Evolutionary conservation across 164 flowering plant genomes (phyloP).

Genomic region (Stephania cephalantha): DNA sequence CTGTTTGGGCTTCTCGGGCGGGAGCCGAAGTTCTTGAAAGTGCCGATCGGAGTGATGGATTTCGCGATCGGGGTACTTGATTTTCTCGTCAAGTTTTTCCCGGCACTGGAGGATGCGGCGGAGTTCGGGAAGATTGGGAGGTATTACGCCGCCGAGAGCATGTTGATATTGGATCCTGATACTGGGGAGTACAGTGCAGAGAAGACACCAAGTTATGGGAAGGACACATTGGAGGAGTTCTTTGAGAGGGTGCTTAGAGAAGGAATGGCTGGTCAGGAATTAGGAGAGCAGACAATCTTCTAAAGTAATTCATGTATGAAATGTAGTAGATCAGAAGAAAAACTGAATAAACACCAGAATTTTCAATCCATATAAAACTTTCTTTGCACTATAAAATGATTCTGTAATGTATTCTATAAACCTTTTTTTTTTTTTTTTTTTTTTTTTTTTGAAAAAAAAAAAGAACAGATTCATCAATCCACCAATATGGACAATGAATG

Average conservation of each 20-base stretch:
- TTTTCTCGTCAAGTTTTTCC: constrained; percentile 66
- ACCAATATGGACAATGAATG: background rate
- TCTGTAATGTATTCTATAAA: too few relatives aligned
- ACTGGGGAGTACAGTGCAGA: constrained; percentile 79
- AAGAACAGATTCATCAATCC: background rate
- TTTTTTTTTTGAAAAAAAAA: too few relatives aligned
- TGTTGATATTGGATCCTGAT: constrained; percentile 77
- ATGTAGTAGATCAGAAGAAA: too few relatives aligned
- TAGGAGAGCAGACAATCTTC: constrained; percentile 77
- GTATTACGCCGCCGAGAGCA: constrained; percentile 92
- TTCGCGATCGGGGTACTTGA: constrained; percentile 81
- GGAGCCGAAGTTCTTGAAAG: constrained; percentile 85
- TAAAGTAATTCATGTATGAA: constrained; percentile 7
- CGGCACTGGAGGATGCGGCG: constrained; percentile 77
- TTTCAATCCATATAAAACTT: too few relatives aligned
- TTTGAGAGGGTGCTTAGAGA: constrained; percentile 67
- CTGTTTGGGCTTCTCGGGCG: constrained; percentile 60
- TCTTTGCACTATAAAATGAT: too few relatives aligned
- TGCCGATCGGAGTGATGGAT: constrained; percentile 86
- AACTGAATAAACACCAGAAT: too few relatives aligned
- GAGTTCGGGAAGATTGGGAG: constrained; percentile 95
- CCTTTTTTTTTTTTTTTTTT: too few relatives aligned
- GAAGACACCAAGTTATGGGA: constrained; percentile 83
- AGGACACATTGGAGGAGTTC: constrained; percentile 84
- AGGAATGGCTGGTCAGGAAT: constrained; percentile 94